These are phyloP conservation scores for Amesomyces nigricolor DNA, from an alignment of 2,329 filamentous ascomycete genomes.

Conservation along the genomic window DNA sequence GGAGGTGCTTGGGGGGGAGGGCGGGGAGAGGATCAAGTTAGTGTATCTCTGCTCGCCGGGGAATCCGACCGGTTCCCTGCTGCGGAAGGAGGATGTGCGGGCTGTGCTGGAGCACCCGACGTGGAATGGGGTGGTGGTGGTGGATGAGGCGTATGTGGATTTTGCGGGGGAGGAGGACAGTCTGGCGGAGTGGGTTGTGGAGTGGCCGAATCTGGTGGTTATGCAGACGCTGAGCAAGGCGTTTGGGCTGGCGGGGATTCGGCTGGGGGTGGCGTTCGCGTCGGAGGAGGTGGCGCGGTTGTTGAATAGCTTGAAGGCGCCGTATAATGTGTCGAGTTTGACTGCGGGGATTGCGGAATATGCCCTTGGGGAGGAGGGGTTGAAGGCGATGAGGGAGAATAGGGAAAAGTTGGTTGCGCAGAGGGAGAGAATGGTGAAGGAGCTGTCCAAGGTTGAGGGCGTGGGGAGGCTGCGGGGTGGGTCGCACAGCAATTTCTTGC, in stretches of 20 bases:
- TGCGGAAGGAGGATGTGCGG: conserved; percentile 69
- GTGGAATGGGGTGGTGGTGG: conserved; percentile 90
- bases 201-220: conserved; percentile 93
- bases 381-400: conserved; percentile 68
- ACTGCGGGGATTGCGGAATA: conserved; percentile 75
- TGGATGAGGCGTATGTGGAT: conserved; percentile 96
- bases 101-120: conserved; percentile 74
- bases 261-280: conserved; percentile 81
- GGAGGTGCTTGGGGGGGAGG: conserved; percentile 50
- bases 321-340: conserved; percentile 89
- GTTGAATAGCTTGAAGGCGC: conserved; percentile 89
- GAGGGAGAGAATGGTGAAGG: conserved; percentile 66
- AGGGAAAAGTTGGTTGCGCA: conserved; percentile 66
- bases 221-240: conserved; percentile 99
- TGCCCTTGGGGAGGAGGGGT: conserved; percentile 61
- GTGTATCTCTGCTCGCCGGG: conserved; percentile 92
- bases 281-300: conserved; percentile 67
- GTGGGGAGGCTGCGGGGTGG: conserved; percentile 80
- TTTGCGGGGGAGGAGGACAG: conserved; percentile 73
- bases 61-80: conserved; percentile 80
- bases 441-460: conserved; percentile 69
- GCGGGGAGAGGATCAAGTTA: conserved; percentile 65
- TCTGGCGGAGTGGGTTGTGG: conserved; percentile 83
- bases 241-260: conserved; percentile 90
- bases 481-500: conserved; percentile 76